Evolutionary conservation across 1,284 basidiomycete species (phyloP), one percentile per base, ranked within the genome.

Genomic region (Tremellales sp.): DNA sequence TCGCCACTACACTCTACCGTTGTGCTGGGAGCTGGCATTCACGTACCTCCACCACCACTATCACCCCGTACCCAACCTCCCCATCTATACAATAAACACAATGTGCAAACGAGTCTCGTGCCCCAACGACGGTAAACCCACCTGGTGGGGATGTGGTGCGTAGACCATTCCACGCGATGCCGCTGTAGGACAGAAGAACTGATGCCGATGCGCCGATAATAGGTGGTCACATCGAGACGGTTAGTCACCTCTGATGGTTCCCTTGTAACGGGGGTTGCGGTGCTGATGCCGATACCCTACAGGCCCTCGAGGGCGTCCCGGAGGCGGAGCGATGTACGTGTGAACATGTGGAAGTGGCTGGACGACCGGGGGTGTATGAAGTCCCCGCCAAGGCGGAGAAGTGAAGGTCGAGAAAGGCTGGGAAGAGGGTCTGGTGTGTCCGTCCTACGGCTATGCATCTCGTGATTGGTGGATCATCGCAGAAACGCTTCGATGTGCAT

Each of bases 121-220:
- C 58, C 69, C 71, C 4, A 72, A 72, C 50, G 69, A 71, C 45
- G 66, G 63, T 24, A 67, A 68, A 56, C 68, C 67, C 29, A 70
- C 69, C 37, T 72, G 71, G 71, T 72, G 69, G 69, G 71, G 71
- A 45, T 72, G 71, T 35, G 71, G 69, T 72, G 47, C 57, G 69
- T 66, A 12, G 8, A 12, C 31, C n/a, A 7, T 53, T 2, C 31
- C 5, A 9, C 19, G 38, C 32, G 7, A 33, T 26, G 8, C 26
- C 9, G 34, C n/a, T 10, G 9, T 36, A 9, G 34, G 26, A 10
- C 18, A 18, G 25, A 31, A 9, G 3, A 26, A 35, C 27, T n/a
- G 45, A 40, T 51, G 40, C 51, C 41, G 16, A 26, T 31, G 10
- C 18, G 21, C 10, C 1, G 12, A 19, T n/a, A n/a, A 3, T 47